A percentile compares a stretch with the other conserved stretches of the same genome.
These are phyloP conservation scores for Astrothelium subdiscretum DNA, from an alignment of 495 filamentous ascomycete species.

Conservation along the genomic window DNA sequence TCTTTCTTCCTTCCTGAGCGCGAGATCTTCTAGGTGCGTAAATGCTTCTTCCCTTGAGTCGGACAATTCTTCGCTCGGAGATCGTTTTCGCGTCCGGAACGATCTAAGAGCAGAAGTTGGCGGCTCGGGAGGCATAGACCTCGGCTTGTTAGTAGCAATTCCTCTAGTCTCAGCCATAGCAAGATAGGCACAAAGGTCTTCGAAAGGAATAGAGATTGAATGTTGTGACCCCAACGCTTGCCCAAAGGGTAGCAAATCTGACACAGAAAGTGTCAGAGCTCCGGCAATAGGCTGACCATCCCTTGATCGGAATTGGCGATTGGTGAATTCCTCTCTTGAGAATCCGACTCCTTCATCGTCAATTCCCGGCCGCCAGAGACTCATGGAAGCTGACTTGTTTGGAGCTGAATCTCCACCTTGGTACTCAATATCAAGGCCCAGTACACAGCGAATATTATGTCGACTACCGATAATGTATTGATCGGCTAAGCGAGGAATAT, in stretches of 20 bases:
- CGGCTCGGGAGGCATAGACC: neutral
- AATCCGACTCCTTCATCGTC: conserved; percentile 1
- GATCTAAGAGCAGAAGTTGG: neutral
- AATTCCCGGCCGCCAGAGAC: conserved; percentile 3
- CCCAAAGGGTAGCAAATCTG: neutral
- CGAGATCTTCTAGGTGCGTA: neutral
- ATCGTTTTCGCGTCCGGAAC: conserved; percentile 5
- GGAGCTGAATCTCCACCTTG: neutral
- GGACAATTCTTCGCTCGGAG: conserved; percentile 5
- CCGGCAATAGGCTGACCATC: conserved; percentile 1
- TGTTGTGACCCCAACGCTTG: neutral
- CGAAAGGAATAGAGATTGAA: conserved; percentile 3
- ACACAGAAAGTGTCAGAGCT: neutral
- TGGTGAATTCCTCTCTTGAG: neutral
- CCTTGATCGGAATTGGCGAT: neutral
- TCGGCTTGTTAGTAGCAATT: neutral
- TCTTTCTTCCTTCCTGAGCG: neutral
- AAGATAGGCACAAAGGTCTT: neutral
- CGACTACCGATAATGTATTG: conserved; percentile 4
- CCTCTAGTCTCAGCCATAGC: neutral
- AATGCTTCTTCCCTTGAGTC: conserved; percentile 3
- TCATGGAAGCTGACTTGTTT: neutral
- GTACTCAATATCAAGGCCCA: conserved; percentile 6
- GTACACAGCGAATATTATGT: conserved; percentile 2
- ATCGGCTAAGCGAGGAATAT: conserved; percentile 5